These are phyloP conservation scores for Meyerozyma sp. DNA, from an alignment of 1,139 yeast genomes.

Conservation along the genomic window DNA sequence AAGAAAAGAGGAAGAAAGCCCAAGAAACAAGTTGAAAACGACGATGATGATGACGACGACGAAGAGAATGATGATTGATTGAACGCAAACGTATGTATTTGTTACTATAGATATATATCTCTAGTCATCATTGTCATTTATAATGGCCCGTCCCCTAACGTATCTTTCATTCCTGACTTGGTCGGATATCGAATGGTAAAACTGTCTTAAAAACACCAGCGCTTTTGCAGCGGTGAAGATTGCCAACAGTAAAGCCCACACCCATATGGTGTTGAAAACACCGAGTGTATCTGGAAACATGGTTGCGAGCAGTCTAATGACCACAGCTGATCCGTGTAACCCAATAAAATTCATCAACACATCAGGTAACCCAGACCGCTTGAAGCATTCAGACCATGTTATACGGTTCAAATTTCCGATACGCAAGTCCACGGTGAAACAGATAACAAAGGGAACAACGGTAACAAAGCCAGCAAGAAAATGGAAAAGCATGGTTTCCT, in stretches of 20 bases:
- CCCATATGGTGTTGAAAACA: not conserved
- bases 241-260: constrained; percentile 7
- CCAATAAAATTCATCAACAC: constrained; percentile 9
- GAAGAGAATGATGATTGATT: constrained; percentile 10
- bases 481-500: constrained; percentile 14
- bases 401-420: not conserved
- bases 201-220: constrained; percentile 6
- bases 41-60: constrained; percentile 6
- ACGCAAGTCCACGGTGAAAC: constrained; percentile 1
- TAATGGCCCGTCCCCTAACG: constrained; percentile 57
- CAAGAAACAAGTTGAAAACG: not conserved
- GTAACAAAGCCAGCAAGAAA: constrained; percentile 21
- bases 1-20: not conserved
- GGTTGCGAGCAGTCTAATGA: constrained; percentile 1
- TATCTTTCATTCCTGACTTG: constrained; percentile 58
- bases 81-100: not conserved
- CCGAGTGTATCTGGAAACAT: constrained; percentile 1
- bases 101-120: not conserved
- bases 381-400: not conserved
- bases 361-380: constrained; percentile 5
- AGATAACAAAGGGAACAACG: constrained; percentile 11
- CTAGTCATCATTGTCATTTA: constrained; percentile 23
- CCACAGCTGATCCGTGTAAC: constrained; percentile 13
- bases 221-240: constrained; percentile 11
- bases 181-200: constrained; percentile 24